These are phyloP conservation scores for Pythium aristosporum DNA, from an alignment of 352 stramenopile species.

Conservation along the genomic window DNA sequence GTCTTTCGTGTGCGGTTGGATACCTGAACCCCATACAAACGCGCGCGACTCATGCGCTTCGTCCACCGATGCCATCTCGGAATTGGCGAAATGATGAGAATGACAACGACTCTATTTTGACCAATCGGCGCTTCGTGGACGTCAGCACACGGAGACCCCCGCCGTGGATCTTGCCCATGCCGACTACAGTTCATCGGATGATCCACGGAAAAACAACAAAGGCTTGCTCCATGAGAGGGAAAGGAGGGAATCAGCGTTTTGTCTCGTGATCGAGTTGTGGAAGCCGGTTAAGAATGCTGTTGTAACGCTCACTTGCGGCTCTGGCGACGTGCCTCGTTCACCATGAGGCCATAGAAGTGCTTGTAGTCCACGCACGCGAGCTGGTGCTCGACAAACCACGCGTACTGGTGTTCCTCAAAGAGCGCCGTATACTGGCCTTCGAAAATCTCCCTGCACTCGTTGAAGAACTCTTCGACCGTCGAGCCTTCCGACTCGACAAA, in stretches of 20 bases:
- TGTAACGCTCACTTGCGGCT: slow-evolving; percentile 45
- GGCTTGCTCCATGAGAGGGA: background rate
- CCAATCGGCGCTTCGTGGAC: background rate
- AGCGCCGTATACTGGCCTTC: slow-evolving; percentile 62
- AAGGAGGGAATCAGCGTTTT: background rate
- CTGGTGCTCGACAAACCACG: slow-evolving; percentile 78
- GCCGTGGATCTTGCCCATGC: background rate
- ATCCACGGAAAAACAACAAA: background rate
- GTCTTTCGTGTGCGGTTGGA: background rate
- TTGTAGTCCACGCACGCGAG: slow-evolving; percentile 83
- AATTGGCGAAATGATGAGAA: background rate
- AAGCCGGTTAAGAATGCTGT: background rate
- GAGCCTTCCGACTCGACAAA: slow-evolving; percentile 70
- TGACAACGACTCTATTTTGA: background rate
- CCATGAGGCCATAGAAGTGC: slow-evolving; percentile 77
- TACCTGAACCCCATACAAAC: slow-evolving; percentile 69
- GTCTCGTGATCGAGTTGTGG: background rate
- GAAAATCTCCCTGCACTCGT: slow-evolving; percentile 58
- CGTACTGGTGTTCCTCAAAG: slow-evolving; percentile 69
- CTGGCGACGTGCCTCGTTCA: slow-evolving; percentile 72
- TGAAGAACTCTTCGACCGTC: slow-evolving; percentile 68
- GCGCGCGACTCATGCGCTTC: background rate
- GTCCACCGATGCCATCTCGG: background rate
- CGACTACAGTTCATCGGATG: background rate
- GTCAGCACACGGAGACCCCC: background rate